Conservation (phyloP, 768 basidiomycete species). For the Astraeus odoratus region DNA sequence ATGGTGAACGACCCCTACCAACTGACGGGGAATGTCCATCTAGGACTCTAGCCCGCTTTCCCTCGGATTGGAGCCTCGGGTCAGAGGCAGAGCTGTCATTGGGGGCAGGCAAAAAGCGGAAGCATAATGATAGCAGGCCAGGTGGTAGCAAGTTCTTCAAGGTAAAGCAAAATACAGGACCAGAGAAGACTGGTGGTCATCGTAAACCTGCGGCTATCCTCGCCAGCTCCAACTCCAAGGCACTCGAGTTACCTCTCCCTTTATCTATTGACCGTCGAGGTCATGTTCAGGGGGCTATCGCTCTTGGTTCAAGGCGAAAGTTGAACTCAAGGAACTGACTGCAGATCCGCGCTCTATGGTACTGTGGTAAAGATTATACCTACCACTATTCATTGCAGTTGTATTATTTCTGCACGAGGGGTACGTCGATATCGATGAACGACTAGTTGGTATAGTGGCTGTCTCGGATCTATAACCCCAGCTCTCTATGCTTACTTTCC, state of each 20-base stretch:
- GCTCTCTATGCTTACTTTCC: constrained; percentile 16
- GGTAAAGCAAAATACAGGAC: constrained; percentile 11
- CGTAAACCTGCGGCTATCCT: not conserved
- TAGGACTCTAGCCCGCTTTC: constrained; percentile 9
- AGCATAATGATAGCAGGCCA: constrained; percentile 4
- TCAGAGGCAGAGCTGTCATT: constrained; percentile 8
- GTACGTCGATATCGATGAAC: not conserved
- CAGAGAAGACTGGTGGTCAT: constrained; percentile 2
- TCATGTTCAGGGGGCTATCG: constrained; percentile 16
- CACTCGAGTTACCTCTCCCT: constrained; percentile 1
- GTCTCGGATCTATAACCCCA: too few species aligned
- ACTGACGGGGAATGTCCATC: constrained; percentile 2
- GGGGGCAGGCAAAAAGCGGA: constrained; percentile 8
- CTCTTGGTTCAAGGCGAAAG: constrained; percentile 23
- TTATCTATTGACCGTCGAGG: constrained; percentile 19
- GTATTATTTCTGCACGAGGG: not conserved
- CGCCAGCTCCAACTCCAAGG: not conserved
- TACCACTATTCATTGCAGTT: not conserved
- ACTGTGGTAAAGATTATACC: not conserved
- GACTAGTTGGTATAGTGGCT: not conserved
- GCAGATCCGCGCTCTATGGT: not conserved
- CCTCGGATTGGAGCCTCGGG: constrained; percentile 19
- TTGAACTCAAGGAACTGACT: constrained; percentile 26
- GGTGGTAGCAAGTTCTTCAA: constrained; percentile 19
- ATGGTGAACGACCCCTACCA: constrained; percentile 3